These are phyloP conservation scores for Pestalotiopsis sp. DNA, from an alignment of 2,329 filamentous ascomycete species.

Conservation along the genomic window DNA sequence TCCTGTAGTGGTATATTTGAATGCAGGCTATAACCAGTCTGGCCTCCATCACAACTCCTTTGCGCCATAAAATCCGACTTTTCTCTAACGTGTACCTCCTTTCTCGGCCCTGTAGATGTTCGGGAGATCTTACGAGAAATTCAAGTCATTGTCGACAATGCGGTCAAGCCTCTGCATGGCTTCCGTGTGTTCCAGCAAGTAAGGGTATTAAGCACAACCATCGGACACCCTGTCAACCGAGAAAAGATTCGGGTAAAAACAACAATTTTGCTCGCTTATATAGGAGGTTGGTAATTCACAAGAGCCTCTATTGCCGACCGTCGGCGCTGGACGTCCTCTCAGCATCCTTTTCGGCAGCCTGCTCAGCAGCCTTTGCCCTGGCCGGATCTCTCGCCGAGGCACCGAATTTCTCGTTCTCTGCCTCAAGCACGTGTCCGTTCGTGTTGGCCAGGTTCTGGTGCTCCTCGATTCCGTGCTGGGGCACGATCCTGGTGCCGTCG, in stretches of 20 bases:
- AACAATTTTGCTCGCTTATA: background rate
- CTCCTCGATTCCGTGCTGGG: conserved; percentile 73
- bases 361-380: conserved; percentile 23
- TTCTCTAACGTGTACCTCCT: background rate
- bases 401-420: conserved; percentile 35
- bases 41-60: background rate
- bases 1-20: background rate
- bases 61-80: background rate
- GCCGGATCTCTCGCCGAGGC: conserved; percentile 28
- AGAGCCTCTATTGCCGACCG: background rate
- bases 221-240: background rate
- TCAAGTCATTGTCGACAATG: background rate
- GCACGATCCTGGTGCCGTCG: conserved; percentile 60
- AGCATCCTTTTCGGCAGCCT: conserved; percentile 13
- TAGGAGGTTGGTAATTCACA: background rate
- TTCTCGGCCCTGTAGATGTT: background rate
- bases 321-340: background rate
- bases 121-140: background rate
- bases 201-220: background rate
- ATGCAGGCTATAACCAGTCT: background rate
- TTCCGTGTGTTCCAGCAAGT: background rate
- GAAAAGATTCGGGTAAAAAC: background rate
- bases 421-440: conserved; percentile 47
- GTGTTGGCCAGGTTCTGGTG: conserved; percentile 69
- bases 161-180: background rate